Percentiles rank a stretch among this genome's conserved stretches.
Evolutionary conservation across 129 eudicot genomes (phyloP).

Genomic region (Smallanthus sonchifolius): DNA sequence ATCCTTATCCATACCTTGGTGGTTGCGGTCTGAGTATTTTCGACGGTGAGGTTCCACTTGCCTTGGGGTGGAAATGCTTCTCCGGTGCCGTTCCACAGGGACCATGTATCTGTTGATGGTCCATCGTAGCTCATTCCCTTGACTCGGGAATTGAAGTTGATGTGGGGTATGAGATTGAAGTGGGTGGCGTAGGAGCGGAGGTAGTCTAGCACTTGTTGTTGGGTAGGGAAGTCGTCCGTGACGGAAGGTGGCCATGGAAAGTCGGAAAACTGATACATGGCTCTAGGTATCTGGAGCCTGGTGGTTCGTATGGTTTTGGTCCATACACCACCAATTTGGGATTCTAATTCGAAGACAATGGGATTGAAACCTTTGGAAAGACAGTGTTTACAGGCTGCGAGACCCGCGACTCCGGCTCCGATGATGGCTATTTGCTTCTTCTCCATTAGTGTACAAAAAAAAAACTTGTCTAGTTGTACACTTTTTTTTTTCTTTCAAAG

Average conservation of each 20-base stretch:
- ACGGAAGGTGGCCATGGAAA: constrained; percentile 62
- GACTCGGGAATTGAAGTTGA: constrained; percentile 39
- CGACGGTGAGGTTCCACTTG: constrained; percentile 42
- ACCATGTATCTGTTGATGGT: constrained; percentile 28
- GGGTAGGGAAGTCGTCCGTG: constrained; percentile 33
- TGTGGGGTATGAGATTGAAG: constrained; percentile 35
- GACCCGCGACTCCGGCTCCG: constrained; percentile 63
- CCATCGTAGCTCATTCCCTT: constrained; percentile 36
- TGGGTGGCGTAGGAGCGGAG: constrained; percentile 50
- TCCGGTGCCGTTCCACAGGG: constrained; percentile 43
- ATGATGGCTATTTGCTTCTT: constrained; percentile 38
- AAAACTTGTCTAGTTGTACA: background rate
- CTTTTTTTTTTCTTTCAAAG: background rate
- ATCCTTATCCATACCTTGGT: constrained; percentile 24
- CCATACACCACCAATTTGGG: constrained; percentile 63
- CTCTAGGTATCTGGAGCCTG: constrained; percentile 42
- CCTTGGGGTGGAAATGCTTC: constrained; percentile 37
- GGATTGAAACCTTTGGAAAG: constrained; percentile 46
- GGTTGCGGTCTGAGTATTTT: constrained; percentile 14
- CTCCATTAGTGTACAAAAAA: constrained; percentile 31
- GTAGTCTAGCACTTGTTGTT: constrained; percentile 39
- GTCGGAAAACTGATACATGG: constrained; percentile 47
- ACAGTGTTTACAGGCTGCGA: constrained; percentile 54
- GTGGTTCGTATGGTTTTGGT: constrained; percentile 41
- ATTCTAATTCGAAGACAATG: constrained; percentile 44